Base-by-base conservation (phyloP, 768 basidiomycete species). In the Floccularia luteovirens region DNA sequence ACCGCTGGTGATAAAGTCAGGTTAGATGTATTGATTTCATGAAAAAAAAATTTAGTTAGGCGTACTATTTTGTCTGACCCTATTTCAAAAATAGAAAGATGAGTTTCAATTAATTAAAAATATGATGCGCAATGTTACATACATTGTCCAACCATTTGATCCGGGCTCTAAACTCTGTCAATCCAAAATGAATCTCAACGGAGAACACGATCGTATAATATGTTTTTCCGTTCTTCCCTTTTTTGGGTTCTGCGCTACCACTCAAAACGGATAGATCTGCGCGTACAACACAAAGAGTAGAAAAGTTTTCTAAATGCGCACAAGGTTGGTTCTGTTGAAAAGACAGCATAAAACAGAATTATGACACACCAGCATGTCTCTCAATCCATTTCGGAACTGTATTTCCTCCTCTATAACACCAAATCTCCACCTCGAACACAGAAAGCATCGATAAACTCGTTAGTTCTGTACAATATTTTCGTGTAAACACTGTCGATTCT, bases 201-300 rank as follows among this genome's bases (percentile, higher is more conserved):
- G 80, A 82, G 57, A 89, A 89, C 13, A 89, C 79, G 43, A 89
- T 86, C 11, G 79, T 87, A 83, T 83, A 89, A 47, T 86, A 88
- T 8, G 70, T 77, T 62, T 78, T 83, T 37, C 82, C 79, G 33
- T 69, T 72, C 48, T 59, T 74, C 1, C 82, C 77, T 4, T 61
- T 55, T 52, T 85, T 87, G 1, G 85, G 62, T 48, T 77, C 74
- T 1, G 85, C 84, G 47, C 82, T 86, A 14, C 78, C 72, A 31
- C 73, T 78, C 37, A 89, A 62, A 7, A 79, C 75, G 0, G 85
- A 88, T 43, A 87, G 52, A 52, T 89, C 85, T 12, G 85, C 85
- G 11, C 81, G 79, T 14, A 89, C 85, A 24, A 83, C 72, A 53
- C 84, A 89, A 2, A 89, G 60, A 0, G 84, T 89, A 1, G 83